These are phyloP conservation scores for Rhododendron vialii DNA, from an alignment of 148 eudicot genomes.

Conservation along the genomic window DNA sequence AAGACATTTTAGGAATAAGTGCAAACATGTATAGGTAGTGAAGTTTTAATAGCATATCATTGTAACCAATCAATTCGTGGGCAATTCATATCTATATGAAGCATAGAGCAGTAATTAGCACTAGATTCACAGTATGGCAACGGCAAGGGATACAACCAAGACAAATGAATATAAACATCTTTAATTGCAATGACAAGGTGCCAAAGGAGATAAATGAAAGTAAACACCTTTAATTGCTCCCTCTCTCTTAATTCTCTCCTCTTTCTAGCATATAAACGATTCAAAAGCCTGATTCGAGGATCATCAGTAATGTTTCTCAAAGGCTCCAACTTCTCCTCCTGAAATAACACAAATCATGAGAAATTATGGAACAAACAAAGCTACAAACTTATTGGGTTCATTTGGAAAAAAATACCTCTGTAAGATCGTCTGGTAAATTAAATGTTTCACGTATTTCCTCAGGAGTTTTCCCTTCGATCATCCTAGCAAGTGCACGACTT, in stretches of 20 bases:
- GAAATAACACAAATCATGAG: slow-evolving; percentile 17
- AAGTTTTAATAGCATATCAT: not conserved
- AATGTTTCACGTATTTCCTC: slow-evolving; percentile 79
- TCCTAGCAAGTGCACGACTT: slow-evolving; percentile 72
- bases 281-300: slow-evolving; percentile 72
- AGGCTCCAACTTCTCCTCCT: slow-evolving; percentile 94
- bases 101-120: not conserved
- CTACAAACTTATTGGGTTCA: slow-evolving; percentile 2
- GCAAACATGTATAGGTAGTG: not conserved
- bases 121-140: not conserved
- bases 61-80: not conserved
- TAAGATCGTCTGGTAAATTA: slow-evolving; percentile 79
- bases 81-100: not conserved
- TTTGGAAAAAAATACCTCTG: slow-evolving; percentile 47
- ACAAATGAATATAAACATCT: not conserved
- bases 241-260: slow-evolving; percentile 74
- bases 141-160: not conserved
- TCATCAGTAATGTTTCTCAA: slow-evolving; percentile 71
- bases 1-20: slow-evolving; percentile 1
- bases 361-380: slow-evolving; percentile 2
- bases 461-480: slow-evolving; percentile 74
- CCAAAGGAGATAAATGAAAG: not conserved
- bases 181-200: not conserved
- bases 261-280: slow-evolving; percentile 80
- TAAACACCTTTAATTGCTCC: slow-evolving; percentile 52